Conservation (phyloP, 1,284 basidiomycete genomes). For the Neolentinus lepideus region DNA sequence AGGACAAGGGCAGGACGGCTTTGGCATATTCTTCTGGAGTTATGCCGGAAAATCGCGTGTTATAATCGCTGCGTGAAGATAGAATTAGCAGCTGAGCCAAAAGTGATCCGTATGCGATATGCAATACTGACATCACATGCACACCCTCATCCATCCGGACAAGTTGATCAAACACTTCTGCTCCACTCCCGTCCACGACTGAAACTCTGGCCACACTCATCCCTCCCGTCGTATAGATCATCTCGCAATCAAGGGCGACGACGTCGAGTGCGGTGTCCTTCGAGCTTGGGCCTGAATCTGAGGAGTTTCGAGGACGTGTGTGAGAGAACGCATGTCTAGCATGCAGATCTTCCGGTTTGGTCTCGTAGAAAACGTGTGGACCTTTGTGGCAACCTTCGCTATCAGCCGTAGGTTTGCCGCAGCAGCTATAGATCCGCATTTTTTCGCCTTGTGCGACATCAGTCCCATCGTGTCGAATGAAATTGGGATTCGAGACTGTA, state of each 20-base stretch:
- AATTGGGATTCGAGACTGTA: slow-evolving; percentile 5
- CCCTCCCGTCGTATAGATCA: slow-evolving; percentile 88
- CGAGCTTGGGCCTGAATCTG: slow-evolving; percentile 2
- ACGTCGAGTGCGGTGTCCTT: slow-evolving; percentile 55
- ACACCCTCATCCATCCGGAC: slow-evolving; percentile 76
- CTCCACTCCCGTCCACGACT: slow-evolving; percentile 70
- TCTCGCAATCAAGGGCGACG: slow-evolving; percentile 86
- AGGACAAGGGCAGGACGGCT: slow-evolving; percentile 58
- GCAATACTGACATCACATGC: slow-evolving; percentile 60
- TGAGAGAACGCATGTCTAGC: slow-evolving; percentile 65
- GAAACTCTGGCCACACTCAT: slow-evolving; percentile 85
- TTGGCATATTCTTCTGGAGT: slow-evolving; percentile 48
- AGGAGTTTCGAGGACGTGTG: slow-evolving; percentile 26
- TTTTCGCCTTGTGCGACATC: slow-evolving; percentile 49
- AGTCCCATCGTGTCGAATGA: neutral
- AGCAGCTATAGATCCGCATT: slow-evolving; percentile 60
- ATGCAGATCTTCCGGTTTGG: slow-evolving; percentile 63
- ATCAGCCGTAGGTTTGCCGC: slow-evolving; percentile 47
- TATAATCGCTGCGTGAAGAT: slow-evolving; percentile 61
- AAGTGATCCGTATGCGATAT: slow-evolving; percentile 1
- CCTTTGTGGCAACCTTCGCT: slow-evolving; percentile 60
- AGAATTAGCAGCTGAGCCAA: slow-evolving; percentile 7
- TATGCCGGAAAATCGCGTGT: slow-evolving; percentile 88
- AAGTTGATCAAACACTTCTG: slow-evolving; percentile 74
- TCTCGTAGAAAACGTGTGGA: slow-evolving; percentile 75